Evolutionary conservation across 305 asterid species (phyloP).

Genomic region (Solanum aculeatissimum): DNA sequence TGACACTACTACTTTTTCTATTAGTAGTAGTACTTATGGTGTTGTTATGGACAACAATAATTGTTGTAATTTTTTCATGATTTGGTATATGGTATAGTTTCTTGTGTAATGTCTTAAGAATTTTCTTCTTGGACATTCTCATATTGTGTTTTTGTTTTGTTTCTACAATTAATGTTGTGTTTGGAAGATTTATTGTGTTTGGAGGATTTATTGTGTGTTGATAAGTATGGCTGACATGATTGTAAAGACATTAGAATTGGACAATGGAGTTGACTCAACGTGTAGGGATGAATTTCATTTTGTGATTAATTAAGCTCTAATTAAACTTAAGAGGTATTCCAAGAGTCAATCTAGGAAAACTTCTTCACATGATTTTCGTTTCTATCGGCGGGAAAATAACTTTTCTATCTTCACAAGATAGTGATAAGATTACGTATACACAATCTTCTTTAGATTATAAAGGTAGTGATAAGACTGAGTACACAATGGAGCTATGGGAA

Average conservation of each 20-base stretch:
- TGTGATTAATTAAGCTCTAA: neutral
- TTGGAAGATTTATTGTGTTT: neutral
- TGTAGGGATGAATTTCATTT: neutral
- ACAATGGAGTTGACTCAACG: neutral
- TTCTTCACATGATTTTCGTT: no score
- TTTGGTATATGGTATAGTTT: slow-evolving; percentile 3
- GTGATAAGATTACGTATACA: no score
- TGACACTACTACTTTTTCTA: neutral
- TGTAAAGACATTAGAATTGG: neutral
- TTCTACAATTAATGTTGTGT: neutral
- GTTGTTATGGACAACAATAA: slow-evolving; percentile 8
- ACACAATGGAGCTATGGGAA: no score
- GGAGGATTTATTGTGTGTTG: neutral
- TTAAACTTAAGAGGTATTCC: neutral
- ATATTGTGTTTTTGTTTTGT: neutral
- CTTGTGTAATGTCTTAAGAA: slow-evolving; percentile 14
- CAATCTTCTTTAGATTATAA: no score
- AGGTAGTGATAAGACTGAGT: no score
- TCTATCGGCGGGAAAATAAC: no score
- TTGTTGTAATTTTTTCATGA: neutral
- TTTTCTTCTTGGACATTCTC: slow-evolving; percentile 5
- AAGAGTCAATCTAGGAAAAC: neutral
- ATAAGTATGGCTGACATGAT: neutral
- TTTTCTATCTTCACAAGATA: no score
- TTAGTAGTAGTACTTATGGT: neutral